These are phyloP conservation scores for Picochlorum sp. DNA, from an alignment of 139 green algal species.

Conservation along the genomic window DNA sequence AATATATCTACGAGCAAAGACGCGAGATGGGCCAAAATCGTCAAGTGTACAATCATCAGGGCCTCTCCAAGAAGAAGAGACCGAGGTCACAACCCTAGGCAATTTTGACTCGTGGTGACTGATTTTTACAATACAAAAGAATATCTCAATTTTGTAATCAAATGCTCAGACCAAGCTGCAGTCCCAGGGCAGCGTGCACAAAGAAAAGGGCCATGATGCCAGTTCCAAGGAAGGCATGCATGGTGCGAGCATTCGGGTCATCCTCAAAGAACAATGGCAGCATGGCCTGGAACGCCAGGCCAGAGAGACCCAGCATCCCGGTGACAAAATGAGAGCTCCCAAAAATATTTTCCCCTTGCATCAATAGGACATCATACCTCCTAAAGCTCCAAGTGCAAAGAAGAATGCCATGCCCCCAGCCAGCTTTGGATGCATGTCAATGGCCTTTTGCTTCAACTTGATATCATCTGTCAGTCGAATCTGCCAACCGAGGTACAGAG, in stretches of 20 bases:
- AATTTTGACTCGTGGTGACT: not conserved
- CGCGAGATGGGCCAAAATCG: too few relatives aligned
- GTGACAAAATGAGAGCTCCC: slow-evolving; percentile 47
- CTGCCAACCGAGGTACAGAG: slow-evolving; percentile 58
- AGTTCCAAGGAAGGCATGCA: slow-evolving; percentile 68
- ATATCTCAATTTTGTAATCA: slow-evolving; percentile 24
- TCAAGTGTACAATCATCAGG: too few relatives aligned
- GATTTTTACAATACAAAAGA: not conserved
- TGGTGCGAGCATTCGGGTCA: slow-evolving; percentile 28
- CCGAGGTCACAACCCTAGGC: too few relatives aligned
- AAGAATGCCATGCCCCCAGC: slow-evolving; percentile 63
- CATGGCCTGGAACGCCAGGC: slow-evolving; percentile 66
- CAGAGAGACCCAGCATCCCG: slow-evolving; percentile 48
- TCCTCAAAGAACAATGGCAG: slow-evolving; percentile 54
- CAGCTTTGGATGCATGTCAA: slow-evolving; percentile 74
- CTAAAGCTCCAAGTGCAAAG: slow-evolving; percentile 63
- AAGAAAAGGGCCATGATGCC: slow-evolving; percentile 68
- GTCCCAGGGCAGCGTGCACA: slow-evolving; percentile 55
- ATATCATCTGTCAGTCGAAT: slow-evolving; percentile 41
- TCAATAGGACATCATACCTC: slow-evolving; percentile 66
- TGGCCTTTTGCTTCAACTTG: slow-evolving; percentile 43
- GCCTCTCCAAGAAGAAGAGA: too few relatives aligned
- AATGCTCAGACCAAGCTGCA: slow-evolving; percentile 68
- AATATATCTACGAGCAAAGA: too few relatives aligned
- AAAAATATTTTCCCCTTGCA: slow-evolving; percentile 64